phyloP scores from a whole-genome alignment of 345 rosid species.

The Dimocarpus longan region DNA sequence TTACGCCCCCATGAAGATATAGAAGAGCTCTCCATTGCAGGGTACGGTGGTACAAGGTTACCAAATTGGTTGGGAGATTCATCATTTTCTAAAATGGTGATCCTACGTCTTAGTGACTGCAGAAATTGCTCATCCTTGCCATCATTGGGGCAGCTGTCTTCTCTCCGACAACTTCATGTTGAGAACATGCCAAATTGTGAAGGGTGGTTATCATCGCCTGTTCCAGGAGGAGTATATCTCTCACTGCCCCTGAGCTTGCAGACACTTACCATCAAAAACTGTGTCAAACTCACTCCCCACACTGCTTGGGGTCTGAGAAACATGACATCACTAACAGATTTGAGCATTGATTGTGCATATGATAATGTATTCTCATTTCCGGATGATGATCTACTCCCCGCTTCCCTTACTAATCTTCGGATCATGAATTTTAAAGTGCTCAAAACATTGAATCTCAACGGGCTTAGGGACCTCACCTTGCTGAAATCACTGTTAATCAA shows the following conservation, averaged over 20 bases:
- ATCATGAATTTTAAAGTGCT: neutral
- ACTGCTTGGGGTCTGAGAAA: neutral
- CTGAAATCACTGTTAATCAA: neutral
- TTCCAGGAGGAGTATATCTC: slow-evolving; percentile 31
- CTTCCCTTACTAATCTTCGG: neutral
- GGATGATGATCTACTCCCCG: neutral
- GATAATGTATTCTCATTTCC: neutral
- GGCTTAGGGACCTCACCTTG: neutral
- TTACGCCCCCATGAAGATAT: slow-evolving; percentile 35
- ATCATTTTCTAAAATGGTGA: slow-evolving; percentile 23
- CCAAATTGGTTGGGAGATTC: slow-evolving; percentile 40
- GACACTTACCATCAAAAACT: neutral
- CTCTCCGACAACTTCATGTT: slow-evolving; percentile 39
- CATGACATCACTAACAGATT: neutral
- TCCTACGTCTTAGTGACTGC: slow-evolving; percentile 29
- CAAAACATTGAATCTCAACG: neutral
- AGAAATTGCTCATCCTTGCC: slow-evolving; percentile 40
- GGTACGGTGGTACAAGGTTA: slow-evolving; percentile 32
- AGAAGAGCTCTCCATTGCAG: slow-evolving; percentile 28
- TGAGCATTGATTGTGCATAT: neutral
- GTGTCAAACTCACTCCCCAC: neutral
- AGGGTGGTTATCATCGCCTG: slow-evolving; percentile 30
- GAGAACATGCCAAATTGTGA: slow-evolving; percentile 28
- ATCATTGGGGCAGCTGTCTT: slow-evolving; percentile 38
- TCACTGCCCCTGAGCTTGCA: slow-evolving; percentile 14